Evolutionary conservation across 345 rosid genomes (phyloP).

Genomic region (Euphorbia pulcherrima): DNA sequence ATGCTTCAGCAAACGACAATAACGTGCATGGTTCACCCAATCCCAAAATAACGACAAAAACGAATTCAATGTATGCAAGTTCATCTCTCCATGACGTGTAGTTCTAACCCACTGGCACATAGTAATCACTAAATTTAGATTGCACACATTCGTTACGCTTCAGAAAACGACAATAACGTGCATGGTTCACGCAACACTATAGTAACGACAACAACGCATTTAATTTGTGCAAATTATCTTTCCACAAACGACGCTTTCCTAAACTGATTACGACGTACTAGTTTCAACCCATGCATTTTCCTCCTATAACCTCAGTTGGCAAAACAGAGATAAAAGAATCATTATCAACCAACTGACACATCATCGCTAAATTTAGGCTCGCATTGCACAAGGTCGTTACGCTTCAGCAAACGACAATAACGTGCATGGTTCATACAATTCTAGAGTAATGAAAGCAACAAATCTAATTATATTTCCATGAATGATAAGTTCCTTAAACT

Average conservation of each 20-base stretch:
- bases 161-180: conserved; percentile 8
- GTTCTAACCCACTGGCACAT: neutral
- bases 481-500: neutral
- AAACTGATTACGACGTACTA: neutral
- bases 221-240: neutral
- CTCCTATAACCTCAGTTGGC: neutral
- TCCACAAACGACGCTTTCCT: neutral
- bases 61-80: neutral
- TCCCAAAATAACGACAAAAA: neutral
- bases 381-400: neutral
- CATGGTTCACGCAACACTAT: conserved; percentile 10
- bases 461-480: neutral
- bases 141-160: neutral
- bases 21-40: conserved; percentile 16
- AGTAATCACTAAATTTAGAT: neutral
- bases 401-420: neutral
- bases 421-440: conserved; percentile 16
- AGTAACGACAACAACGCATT: neutral
- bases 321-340: neutral
- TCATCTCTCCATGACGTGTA: neutral
- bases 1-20: neutral
- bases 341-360: neutral
- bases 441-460: neutral
- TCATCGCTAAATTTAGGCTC: neutral
- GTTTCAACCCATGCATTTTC: neutral